Evolutionary conservation across 2,329 filamentous ascomycete genomes (phyloP).

Genomic region (Exophiala bonariae): DNA sequence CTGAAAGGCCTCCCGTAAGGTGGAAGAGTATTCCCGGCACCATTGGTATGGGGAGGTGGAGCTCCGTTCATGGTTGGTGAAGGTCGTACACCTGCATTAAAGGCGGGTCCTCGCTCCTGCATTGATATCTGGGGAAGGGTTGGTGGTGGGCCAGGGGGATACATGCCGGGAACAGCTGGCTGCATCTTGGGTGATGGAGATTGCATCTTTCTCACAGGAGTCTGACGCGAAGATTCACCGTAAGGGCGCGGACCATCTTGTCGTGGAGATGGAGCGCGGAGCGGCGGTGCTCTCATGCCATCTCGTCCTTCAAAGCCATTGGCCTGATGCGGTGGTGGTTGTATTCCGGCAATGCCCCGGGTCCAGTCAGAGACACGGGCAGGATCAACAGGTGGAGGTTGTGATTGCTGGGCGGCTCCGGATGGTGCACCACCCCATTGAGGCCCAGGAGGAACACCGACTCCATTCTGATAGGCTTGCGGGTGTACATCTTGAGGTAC

Average conservation of each 20-base stretch:
- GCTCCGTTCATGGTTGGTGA: constrained; percentile 59
- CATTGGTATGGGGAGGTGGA: constrained; percentile 50
- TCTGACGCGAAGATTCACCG: constrained; percentile 60
- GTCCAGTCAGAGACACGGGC: constrained; percentile 60
- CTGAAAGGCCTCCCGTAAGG: constrained; percentile 74
- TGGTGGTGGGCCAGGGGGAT: constrained; percentile 43
- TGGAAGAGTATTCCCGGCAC: constrained; percentile 60
- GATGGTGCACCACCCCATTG: constrained; percentile 80
- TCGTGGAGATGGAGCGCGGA: constrained; percentile 74
- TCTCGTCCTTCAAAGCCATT: constrained; percentile 82
- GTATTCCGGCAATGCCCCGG: constrained; percentile 75
- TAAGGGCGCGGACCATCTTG: constrained; percentile 71
- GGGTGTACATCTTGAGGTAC: constrained; percentile 95
- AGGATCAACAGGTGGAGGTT: constrained; percentile 54
- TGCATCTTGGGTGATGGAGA: constrained; percentile 62
- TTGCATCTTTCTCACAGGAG: constrained; percentile 52
- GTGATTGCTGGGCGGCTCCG: constrained; percentile 30
- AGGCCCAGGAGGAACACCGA: constrained; percentile 79
- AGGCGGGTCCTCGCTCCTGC: constrained; percentile 45
- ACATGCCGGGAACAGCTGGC: constrained; percentile 53
- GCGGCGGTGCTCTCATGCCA: constrained; percentile 65
- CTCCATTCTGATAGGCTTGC: constrained; percentile 84
- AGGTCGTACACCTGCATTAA: constrained; percentile 32
- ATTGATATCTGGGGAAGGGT: constrained; percentile 53
- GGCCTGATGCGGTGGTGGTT: constrained; percentile 58